Percentiles rank a stretch among this genome's conserved stretches.
Evolutionary conservation across 768 basidiomycete genomes (phyloP).

Genomic region (Chalciporus sphaerocephalus): DNA sequence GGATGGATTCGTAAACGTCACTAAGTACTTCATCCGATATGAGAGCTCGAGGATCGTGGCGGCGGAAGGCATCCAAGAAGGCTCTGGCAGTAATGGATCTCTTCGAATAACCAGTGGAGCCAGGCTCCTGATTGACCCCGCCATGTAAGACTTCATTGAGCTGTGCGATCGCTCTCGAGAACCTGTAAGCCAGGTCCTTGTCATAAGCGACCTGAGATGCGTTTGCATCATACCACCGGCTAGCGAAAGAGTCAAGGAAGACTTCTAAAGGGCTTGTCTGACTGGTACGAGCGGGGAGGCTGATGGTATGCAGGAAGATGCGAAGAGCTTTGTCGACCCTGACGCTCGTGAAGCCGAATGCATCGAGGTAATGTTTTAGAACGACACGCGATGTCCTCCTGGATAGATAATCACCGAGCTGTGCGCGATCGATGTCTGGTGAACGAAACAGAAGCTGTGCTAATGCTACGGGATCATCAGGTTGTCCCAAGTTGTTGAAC

Average conservation of each 20-base stretch:
- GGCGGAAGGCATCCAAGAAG: constrained; percentile 80
- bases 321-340: constrained; percentile 87
- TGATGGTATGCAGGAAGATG: constrained; percentile 79
- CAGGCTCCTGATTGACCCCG: constrained; percentile 58
- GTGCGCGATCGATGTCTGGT: constrained; percentile 74
- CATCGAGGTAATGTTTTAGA: constrained; percentile 80
- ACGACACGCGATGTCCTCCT: constrained; percentile 68
- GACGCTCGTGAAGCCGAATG: constrained; percentile 79
- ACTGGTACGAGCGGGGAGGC: constrained; percentile 47
- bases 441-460: constrained; percentile 79
- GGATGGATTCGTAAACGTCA: constrained; percentile 76
- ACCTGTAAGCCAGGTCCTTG: constrained; percentile 70
- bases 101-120: constrained; percentile 48
- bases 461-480: constrained; percentile 69
- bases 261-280: constrained; percentile 43
- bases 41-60: constrained; percentile 64
- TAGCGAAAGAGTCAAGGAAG: constrained; percentile 79
- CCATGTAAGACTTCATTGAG: constrained; percentile 86
- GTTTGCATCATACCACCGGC: constrained; percentile 90
- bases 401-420: constrained; percentile 81
- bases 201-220: constrained; percentile 72
- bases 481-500: constrained; percentile 53
- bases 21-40: constrained; percentile 74
- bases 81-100: constrained; percentile 67
- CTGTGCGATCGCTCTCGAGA: constrained; percentile 79